Base-by-base conservation (phyloP, 352 stramenopile species). In the Salisapilia sapeloensis region DNA sequence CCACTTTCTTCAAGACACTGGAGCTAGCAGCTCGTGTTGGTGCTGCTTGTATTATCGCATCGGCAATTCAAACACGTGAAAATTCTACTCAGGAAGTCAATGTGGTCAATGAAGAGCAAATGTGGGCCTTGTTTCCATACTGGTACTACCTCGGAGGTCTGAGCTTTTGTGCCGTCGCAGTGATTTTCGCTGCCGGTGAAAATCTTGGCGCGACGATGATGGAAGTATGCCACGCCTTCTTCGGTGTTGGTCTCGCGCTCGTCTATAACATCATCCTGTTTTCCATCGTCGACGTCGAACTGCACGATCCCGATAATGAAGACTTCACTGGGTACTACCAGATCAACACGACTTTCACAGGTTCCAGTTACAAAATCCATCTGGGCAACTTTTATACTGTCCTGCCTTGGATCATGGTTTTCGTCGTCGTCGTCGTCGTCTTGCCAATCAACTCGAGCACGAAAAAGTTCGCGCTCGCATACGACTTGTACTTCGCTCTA, bases 401-500 rank as follows among this genome's bases (percentile, higher is more conserved):
- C 0, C 24, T 49, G 22, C 42, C 42, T 13, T 49, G 37, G 15
- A 44, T 49, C 6, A 49, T 45, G 34, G 10, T 38, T 8, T 49
- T 40, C 39, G 46, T 26, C 16, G 14, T 42, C 4, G 29, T 38
- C 18, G 23, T 46, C 5, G 18, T 49, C 2, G 14, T 41, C 8
- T 16, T 49, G 19, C 42, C 42, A 0, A 35, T 49, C 12, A 37
- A 46, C 31, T 46, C 36, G 21, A 49, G 40, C 23, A 49, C 42
- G 12, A 49, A 49, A 18, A 49, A 46, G 24, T 49, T 48, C 15
- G 33, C 39, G 22, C 23, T 46, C 6, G 42, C 35, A 6, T 41
- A 49, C 36, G 46, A 49, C n/a, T 27, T 49, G 16, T 49, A 34
- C 26, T 49, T 49, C 33, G 42, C 38, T 0, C 24, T 49, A 18